phyloP scores from a whole-genome alignment of 2,329 filamentous ascomycete species.

The Stagonosporopsis rhizophila region DNA sequence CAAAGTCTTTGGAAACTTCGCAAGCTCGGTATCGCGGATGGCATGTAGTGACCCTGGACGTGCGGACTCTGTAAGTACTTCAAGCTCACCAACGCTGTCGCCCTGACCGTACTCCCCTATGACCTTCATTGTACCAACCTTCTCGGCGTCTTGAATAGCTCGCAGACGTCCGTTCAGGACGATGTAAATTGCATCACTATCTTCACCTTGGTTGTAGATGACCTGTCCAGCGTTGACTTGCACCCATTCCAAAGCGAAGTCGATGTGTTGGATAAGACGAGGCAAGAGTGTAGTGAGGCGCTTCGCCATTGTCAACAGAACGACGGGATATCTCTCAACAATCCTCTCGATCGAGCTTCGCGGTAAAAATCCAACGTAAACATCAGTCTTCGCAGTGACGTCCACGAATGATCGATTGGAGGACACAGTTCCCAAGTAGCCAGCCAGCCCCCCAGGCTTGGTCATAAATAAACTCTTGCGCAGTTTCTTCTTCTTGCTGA shows the following conservation, averaged over 20 bases:
- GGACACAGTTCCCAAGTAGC: constrained; percentile 92
- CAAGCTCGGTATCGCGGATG: constrained; percentile 94
- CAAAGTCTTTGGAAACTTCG: constrained; percentile 92
- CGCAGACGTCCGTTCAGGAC: constrained; percentile 92
- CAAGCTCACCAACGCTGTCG: constrained; percentile 95
- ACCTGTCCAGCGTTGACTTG: constrained; percentile 95
- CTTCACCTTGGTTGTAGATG: constrained; percentile 90
- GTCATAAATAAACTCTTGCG: constrained; percentile 85
- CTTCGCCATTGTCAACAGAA: constrained; percentile 95
- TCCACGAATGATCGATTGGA: constrained; percentile 97
- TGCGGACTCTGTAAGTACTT: constrained; percentile 92
- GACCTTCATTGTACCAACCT: constrained; percentile 78
- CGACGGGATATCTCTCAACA: constrained; percentile 89
- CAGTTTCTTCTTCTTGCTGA: constrained; percentile 56
- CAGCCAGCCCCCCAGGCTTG: constrained; percentile 91
- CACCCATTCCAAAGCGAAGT: constrained; percentile 98
- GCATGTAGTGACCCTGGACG: constrained; percentile 93
- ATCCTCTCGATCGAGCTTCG: constrained; percentile 86
- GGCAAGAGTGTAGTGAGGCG: constrained; percentile 88
- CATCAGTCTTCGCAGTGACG: constrained; percentile 95
- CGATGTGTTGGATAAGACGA: constrained; percentile 90
- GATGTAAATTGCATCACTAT: constrained; percentile 98
- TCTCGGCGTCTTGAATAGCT: constrained; percentile 80
- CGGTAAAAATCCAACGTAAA: constrained; percentile 95
- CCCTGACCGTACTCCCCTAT: constrained; percentile 95